phyloP scores from a whole-genome alignment of 164 flowering plant species.

The Houttuynia cordata region DNA sequence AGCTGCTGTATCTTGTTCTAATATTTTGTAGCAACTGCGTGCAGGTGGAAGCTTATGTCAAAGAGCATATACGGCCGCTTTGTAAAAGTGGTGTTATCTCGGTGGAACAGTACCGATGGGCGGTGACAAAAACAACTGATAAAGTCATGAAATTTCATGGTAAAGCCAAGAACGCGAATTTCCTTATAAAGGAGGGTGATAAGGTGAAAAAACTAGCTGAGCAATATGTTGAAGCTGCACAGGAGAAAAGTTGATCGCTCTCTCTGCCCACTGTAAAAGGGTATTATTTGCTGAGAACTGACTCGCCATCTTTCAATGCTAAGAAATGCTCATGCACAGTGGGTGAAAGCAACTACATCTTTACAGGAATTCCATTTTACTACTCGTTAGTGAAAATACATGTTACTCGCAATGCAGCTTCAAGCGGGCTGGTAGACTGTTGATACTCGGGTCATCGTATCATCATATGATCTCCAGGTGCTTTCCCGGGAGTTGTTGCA shows the following conservation, averaged over 20 bases:
- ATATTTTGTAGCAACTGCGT: neutral
- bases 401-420: too few species aligned
- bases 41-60: constrained; percentile 87
- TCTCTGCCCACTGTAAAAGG: neutral
- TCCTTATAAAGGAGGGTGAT: constrained; percentile 91
- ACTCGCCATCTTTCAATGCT: too few species aligned
- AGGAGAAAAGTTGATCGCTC: constrained; percentile 20
- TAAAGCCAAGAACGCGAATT: constrained; percentile 77
- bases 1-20: neutral
- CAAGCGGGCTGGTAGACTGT: too few species aligned
- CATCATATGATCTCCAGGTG: too few species aligned
- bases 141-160: constrained; percentile 83
- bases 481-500: too few species aligned
- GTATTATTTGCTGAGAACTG: neutral
- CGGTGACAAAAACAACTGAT: constrained; percentile 81
- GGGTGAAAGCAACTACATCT: too few species aligned
- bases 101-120: constrained; percentile 77
- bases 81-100: constrained; percentile 93
- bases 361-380: too few species aligned
- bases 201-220: constrained; percentile 93
- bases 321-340: too few species aligned
- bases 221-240: constrained; percentile 71
- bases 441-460: too few species aligned
- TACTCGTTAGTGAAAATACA: too few species aligned
- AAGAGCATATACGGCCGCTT: constrained; percentile 89